phyloP scores from a whole-genome alignment of 371 early-diverging fungal species.

The Rhizomucor miehei region DNA sequence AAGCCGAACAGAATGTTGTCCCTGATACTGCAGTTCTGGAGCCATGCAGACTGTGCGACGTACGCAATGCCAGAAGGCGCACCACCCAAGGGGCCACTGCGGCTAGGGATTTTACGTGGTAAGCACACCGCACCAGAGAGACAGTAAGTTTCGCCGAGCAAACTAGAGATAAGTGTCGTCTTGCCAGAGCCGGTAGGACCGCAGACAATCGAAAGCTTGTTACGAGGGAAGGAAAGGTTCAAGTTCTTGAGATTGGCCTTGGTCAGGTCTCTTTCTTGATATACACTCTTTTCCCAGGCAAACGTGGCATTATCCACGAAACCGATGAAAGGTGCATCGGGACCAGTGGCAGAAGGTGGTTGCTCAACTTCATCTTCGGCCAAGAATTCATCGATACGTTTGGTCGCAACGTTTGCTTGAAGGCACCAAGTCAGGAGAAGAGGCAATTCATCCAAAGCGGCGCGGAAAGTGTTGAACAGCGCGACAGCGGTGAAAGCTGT shows the following conservation, averaged over 20 bases:
- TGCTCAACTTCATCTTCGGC: constrained; percentile 64
- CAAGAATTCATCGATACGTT: constrained; percentile 67
- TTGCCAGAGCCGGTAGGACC: constrained; percentile 84
- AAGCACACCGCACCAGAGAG: constrained; percentile 40
- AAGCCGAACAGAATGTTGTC: constrained; percentile 83
- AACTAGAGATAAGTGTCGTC: constrained; percentile 67
- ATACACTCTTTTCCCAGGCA: constrained; percentile 37
- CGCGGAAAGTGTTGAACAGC: constrained; percentile 59
- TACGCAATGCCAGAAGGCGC: constrained; percentile 65
- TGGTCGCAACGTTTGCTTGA: constrained; percentile 67
- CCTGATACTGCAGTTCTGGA: constrained; percentile 75
- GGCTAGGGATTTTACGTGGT: constrained; percentile 31
- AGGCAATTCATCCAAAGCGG: constrained; percentile 71
- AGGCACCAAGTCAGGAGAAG: constrained; percentile 59
- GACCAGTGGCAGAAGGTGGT: neutral
- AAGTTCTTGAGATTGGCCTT: constrained; percentile 54
- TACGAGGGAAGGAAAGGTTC: constrained; percentile 55
- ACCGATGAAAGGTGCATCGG: constrained; percentile 26
- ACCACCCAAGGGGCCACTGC: constrained; percentile 21
- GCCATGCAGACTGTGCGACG: constrained; percentile 82
- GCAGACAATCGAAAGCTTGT: constrained; percentile 71
- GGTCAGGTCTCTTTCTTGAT: constrained; percentile 1
- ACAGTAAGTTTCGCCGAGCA: constrained; percentile 57
- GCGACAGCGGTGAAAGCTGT: constrained; percentile 63
- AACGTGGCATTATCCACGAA: constrained; percentile 52